phyloP scores from a whole-genome alignment of 2,329 filamentous ascomycete species.

The Torrubiellomyces zombiae region DNA sequence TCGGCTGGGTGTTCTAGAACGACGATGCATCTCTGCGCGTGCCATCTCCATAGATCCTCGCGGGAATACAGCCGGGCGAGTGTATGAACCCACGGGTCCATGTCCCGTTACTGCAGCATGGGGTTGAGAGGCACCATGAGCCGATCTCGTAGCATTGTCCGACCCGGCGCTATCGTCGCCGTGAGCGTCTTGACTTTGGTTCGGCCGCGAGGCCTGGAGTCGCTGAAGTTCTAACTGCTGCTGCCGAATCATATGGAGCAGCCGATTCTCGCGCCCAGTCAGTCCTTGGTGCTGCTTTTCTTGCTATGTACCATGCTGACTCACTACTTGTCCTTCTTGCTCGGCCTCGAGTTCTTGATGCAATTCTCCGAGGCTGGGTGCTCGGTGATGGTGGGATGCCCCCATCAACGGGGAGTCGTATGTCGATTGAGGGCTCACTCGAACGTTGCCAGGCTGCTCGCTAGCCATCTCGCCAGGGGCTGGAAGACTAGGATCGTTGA shows the following conservation, averaged over 20 bases:
- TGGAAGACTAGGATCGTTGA: constrained; percentile 54
- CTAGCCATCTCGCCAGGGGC: constrained; percentile 52
- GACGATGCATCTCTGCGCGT: constrained; percentile 35
- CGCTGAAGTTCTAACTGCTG: constrained; percentile 56
- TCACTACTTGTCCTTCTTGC: constrained; percentile 60
- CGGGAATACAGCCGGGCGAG: constrained; percentile 32
- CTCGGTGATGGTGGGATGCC: constrained; percentile 46
- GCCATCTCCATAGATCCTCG: constrained; percentile 44
- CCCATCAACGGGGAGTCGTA: constrained; percentile 28
- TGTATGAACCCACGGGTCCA: constrained; percentile 23
- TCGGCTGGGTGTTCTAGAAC: constrained; percentile 42
- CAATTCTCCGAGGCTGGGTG: constrained; percentile 58
- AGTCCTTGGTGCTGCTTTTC: constrained; percentile 2
- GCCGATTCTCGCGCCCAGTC: constrained; percentile 40
- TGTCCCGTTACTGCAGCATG: constrained; percentile 10
- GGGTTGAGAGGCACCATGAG: constrained; percentile 19
- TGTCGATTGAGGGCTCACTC: constrained; percentile 27
- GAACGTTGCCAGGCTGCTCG: constrained; percentile 15
- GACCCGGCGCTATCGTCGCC: constrained; percentile 32
- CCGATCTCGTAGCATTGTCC: constrained; percentile 25
- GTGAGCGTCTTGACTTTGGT: constrained; percentile 20
- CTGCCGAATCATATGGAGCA: constrained; percentile 59
- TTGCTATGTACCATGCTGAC: too few species aligned
- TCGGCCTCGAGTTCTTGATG: constrained; percentile 68
- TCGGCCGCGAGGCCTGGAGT: constrained; percentile 30